phyloP scores from a whole-genome alignment of 1,284 basidiomycete genomes.

The Ceratobasidium sp. region DNA sequence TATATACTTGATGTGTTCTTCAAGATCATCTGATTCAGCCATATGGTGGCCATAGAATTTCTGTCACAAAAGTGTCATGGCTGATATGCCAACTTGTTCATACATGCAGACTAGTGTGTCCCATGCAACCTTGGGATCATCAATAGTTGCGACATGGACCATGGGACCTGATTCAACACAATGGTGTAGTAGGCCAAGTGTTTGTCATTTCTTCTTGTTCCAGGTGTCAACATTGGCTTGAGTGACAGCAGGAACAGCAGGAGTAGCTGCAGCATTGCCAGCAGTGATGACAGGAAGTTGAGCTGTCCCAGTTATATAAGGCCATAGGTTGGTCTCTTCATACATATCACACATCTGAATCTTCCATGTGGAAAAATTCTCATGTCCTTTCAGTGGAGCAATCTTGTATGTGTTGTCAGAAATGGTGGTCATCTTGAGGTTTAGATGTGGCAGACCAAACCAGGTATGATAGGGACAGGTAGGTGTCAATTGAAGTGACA shows the following conservation, averaged over 20 bases:
- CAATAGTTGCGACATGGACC: constrained; percentile 14
- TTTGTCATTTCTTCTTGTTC: constrained; percentile 10
- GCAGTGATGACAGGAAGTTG: neutral
- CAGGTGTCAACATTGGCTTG: neutral
- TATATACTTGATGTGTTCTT: neutral
- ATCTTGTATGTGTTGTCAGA: constrained; percentile 22
- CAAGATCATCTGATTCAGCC: neutral
- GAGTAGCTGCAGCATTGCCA: neutral
- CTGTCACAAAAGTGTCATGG: constrained; percentile 10
- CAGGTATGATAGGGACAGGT: neutral
- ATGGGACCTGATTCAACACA: constrained; percentile 4
- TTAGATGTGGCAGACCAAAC: neutral
- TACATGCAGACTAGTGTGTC: neutral
- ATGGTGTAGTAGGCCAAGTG: neutral
- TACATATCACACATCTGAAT: constrained; percentile 30
- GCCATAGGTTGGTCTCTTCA: constrained; percentile 15
- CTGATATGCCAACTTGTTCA: neutral
- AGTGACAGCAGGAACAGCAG: neutral
- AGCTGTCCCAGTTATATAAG: neutral
- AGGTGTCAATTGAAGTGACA: neutral
- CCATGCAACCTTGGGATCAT: neutral
- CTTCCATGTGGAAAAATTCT: constrained; percentile 12
- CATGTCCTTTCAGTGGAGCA: neutral
- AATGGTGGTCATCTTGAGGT: neutral
- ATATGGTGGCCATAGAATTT: constrained; percentile 7